These are phyloP conservation scores for Candida dajiaensis DNA, from an alignment of 805 yeast genomes.

Conservation along the genomic window DNA sequence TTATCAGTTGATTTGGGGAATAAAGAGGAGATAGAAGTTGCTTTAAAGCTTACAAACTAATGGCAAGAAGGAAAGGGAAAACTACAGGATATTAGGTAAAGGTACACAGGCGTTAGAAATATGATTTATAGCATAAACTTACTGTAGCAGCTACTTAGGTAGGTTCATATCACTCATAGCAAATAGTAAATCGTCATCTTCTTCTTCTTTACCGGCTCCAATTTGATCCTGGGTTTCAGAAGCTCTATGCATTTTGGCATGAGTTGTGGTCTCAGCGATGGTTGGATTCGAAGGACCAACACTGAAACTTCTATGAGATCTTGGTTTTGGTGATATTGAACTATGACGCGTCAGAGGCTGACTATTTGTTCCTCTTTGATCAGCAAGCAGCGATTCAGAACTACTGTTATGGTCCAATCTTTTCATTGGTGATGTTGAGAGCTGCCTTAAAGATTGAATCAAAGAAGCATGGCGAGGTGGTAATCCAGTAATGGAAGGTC, in stretches of 20 bases:
- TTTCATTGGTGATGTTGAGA: slow-evolving; percentile 30
- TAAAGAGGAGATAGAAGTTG: background rate
- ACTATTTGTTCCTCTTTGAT: slow-evolving; percentile 5
- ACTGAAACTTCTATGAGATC: slow-evolving; percentile 10
- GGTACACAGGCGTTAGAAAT: background rate
- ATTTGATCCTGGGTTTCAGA: slow-evolving; percentile 2
- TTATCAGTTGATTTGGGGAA: background rate
- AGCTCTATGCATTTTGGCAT: slow-evolving; percentile 25
- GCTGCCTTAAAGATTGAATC: slow-evolving; percentile 7
- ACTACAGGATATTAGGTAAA: background rate
- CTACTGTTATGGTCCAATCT: slow-evolving; percentile 22
- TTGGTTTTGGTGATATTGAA: slow-evolving; percentile 16
- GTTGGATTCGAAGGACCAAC: slow-evolving; percentile 28
- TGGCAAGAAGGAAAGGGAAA: background rate
- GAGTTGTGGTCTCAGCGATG: slow-evolving; percentile 25
- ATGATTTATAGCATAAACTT: background rate
- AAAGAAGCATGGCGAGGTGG: slow-evolving; percentile 4
- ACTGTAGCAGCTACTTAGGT: slow-evolving; percentile 11
- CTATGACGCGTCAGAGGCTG: slow-evolving; percentile 12
- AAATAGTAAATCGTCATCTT: slow-evolving; percentile 59
- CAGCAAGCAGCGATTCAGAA: slow-evolving; percentile 15
- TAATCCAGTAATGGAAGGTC: background rate
- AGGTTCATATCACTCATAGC: slow-evolving; percentile 73
- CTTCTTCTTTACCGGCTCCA: slow-evolving; percentile 21
- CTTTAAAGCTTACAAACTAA: background rate